phyloP scores from a whole-genome alignment of 345 rosid genomes.

The Noccaea bulbosa region DNA sequence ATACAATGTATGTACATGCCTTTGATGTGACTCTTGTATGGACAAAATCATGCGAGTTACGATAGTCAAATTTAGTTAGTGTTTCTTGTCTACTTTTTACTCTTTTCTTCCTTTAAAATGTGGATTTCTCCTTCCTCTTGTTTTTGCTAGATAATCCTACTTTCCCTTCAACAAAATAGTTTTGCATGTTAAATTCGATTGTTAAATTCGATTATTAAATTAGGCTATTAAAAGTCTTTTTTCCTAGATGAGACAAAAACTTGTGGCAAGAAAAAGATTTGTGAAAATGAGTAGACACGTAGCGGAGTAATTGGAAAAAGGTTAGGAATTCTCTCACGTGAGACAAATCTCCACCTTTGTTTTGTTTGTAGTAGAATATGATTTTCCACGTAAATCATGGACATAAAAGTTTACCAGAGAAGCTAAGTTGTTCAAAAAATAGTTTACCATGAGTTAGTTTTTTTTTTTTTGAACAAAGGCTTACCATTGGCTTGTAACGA shows the following conservation, averaged over 20 bases:
- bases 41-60: slow-evolving; percentile 43
- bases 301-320: no score
- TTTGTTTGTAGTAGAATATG: no score
- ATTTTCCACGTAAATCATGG: no score
- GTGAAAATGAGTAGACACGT: neutral
- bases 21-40: slow-evolving; percentile 38
- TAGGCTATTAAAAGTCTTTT: neutral
- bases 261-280: neutral
- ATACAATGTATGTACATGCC: neutral
- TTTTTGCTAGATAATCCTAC: slow-evolving; percentile 1
- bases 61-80: slow-evolving; percentile 39
- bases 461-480: no score
- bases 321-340: slow-evolving; percentile 16
- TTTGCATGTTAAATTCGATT: neutral
- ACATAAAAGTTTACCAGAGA: no score
- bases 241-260: neutral
- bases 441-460: no score
- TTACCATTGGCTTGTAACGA: no score
- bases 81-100: slow-evolving; percentile 36
- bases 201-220: slow-evolving; percentile 9
- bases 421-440: no score
- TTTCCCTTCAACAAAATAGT: neutral
- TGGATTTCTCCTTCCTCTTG: neutral
- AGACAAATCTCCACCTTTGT: neutral
- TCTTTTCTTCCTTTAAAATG: neutral